A percentile compares a stretch with the other conserved stretches of the same genome.
Conservation (phyloP, 2,329 filamentous ascomycete genomes). For the Trichoderma endophyticum region DNA sequence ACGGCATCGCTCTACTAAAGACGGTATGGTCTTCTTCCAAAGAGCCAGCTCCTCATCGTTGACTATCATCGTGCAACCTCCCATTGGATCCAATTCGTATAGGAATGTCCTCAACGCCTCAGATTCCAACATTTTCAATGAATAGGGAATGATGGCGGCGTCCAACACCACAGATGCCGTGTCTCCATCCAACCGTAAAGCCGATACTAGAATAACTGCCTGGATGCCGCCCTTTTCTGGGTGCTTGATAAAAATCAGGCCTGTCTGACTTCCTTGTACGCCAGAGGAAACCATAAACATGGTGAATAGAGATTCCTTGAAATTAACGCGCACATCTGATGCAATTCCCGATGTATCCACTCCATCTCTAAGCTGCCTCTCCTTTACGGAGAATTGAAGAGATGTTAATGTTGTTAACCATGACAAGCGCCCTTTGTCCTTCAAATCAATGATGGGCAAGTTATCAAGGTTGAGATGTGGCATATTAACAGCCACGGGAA, state of each 20-base stretch:
- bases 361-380: slow-evolving; percentile 36
- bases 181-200: slow-evolving; percentile 42
- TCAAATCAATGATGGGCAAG: slow-evolving; percentile 42
- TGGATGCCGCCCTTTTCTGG: slow-evolving; percentile 38
- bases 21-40: slow-evolving; percentile 46
- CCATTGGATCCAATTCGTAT: slow-evolving; percentile 34
- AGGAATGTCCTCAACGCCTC: slow-evolving; percentile 39
- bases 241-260: slow-evolving; percentile 42
- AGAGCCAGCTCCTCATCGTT: slow-evolving; percentile 56
- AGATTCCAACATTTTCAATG: slow-evolving; percentile 32
- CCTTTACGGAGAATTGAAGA: slow-evolving; percentile 41
- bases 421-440: slow-evolving; percentile 31
- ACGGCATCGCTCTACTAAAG: slow-evolving; percentile 47
- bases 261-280: slow-evolving; percentile 43
- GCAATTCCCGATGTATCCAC: slow-evolving; percentile 25
- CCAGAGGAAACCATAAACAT: slow-evolving; percentile 47
- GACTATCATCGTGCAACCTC: slow-evolving; percentile 40
- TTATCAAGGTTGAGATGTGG: slow-evolving; percentile 44
- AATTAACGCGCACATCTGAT: slow-evolving; percentile 38
- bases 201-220: slow-evolving; percentile 39
- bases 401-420: slow-evolving; percentile 41
- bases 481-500: slow-evolving; percentile 39
- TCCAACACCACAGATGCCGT: slow-evolving; percentile 44
- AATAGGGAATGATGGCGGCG: slow-evolving; percentile 46
- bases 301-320: slow-evolving; percentile 48